These are phyloP conservation scores for Rhypophila decipiens DNA, from an alignment of 495 filamentous ascomycete species.

Conservation along the genomic window DNA sequence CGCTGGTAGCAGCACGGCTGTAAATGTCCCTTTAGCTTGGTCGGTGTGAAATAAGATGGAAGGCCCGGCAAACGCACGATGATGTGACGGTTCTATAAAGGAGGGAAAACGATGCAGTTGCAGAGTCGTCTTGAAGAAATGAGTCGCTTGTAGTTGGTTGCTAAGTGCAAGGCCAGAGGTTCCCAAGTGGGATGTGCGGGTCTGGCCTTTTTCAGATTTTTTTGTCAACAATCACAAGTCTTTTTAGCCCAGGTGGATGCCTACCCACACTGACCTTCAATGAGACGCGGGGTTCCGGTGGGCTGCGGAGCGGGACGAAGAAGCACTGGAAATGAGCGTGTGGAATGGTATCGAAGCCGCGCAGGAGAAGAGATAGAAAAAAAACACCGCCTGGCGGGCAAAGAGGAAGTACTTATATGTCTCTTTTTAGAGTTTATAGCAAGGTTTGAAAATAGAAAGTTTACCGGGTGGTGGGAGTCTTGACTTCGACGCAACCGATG, in stretches of 20 bases:
- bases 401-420: too few species aligned
- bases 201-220: conserved; percentile 22
- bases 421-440: too few species aligned
- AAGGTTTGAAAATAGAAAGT: too few species aligned
- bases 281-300: conserved; percentile 1
- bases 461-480: too few species aligned
- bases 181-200: conserved; percentile 11
- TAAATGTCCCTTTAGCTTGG: too few species aligned
- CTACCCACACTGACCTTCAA: conserved; percentile 13
- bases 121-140: too few species aligned
- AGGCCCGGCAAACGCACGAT: too few species aligned
- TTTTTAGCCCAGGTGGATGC: conserved; percentile 10
- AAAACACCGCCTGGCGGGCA: too few species aligned
- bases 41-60: too few species aligned
- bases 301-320: conserved; percentile 6
- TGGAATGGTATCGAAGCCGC: conserved; percentile 8
- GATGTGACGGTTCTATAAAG: too few species aligned
- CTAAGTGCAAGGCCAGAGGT: not conserved
- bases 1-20: conserved; percentile 5
- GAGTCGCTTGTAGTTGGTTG: not conserved
- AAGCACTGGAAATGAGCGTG: conserved; percentile 12
- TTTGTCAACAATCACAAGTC: conserved; percentile 29
- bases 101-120: too few species aligned
- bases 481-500: too few species aligned
- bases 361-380: conserved; percentile 5